phyloP scores from a whole-genome alignment of 257 asterid genomes.

The Solanum rostratum region DNA sequence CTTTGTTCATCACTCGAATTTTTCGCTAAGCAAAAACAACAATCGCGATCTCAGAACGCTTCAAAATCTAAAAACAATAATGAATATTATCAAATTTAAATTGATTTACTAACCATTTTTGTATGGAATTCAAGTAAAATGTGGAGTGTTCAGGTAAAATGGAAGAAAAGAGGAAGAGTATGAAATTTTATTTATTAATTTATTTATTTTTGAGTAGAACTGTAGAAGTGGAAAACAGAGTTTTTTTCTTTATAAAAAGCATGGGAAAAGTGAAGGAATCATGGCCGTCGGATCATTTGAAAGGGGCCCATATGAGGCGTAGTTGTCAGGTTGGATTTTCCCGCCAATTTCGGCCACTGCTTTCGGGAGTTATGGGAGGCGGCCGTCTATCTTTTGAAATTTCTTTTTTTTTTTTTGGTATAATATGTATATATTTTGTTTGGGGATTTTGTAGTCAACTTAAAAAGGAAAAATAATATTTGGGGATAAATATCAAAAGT shows the following conservation, averaged over 20 bases:
- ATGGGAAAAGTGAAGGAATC: conserved; percentile 12
- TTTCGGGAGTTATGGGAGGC: conserved; percentile 29
- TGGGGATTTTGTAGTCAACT: background rate
- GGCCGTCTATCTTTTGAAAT: conserved; percentile 18
- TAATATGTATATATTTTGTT: background rate
- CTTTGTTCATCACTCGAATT: conserved; percentile 14
- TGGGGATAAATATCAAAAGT: background rate
- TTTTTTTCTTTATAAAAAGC: conserved; percentile 1
- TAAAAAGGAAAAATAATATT: background rate
- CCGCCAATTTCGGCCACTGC: conserved; percentile 51
- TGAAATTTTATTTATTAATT: background rate
- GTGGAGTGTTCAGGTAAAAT: background rate
- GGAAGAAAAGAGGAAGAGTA: background rate
- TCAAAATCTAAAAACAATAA: background rate
- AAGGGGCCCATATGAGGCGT: conserved; percentile 15
- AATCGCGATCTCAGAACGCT: background rate
- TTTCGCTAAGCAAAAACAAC: background rate
- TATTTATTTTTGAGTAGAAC: background rate
- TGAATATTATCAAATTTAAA: background rate
- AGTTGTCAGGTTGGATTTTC: background rate
- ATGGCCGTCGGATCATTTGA: conserved; percentile 10
- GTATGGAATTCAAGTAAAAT: background rate
- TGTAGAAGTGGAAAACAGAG: conserved; percentile 3
- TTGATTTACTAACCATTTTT: background rate
- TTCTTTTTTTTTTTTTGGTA: background rate